phyloP scores from a whole-genome alignment of 2,329 filamentous ascomycete species.

The Lecanicillium sp. region DNA sequence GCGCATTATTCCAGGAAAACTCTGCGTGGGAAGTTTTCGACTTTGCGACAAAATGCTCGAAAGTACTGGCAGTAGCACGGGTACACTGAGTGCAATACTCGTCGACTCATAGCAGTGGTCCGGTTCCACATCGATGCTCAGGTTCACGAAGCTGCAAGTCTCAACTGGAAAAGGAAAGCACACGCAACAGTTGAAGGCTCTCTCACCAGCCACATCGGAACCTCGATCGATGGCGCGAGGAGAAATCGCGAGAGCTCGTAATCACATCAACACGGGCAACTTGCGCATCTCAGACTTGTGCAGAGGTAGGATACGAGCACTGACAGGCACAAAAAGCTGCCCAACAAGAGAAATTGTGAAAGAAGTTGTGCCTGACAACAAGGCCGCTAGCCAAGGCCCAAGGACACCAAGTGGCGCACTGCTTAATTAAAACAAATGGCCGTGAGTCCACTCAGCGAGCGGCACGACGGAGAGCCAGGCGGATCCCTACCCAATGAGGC shows the following conservation, averaged over 20 bases:
- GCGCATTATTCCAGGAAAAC: background rate
- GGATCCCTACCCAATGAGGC: constrained; percentile 10
- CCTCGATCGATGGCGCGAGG: constrained; percentile 5
- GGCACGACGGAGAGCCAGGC: constrained; percentile 2
- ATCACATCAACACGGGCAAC: background rate
- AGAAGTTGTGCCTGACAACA: constrained; percentile 2
- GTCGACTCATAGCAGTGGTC: background rate
- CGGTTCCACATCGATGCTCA: background rate
- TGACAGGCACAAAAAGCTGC: background rate
- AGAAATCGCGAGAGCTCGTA: background rate
- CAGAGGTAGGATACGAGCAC: background rate
- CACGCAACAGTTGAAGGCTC: background rate
- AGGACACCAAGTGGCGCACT: background rate
- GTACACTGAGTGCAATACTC: background rate
- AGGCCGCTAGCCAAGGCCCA: constrained; percentile 1
- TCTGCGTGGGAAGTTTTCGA: background rate
- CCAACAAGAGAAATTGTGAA: background rate
- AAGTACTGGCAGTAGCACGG: background rate
- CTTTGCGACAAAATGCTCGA: background rate
- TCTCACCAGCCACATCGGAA: constrained; percentile 5
- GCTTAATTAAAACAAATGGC: background rate
- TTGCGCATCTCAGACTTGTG: background rate
- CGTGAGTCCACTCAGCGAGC: background rate
- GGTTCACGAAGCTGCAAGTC: background rate
- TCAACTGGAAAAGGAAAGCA: background rate